Evolutionary conservation across 306 rosid genomes (phyloP).

Genomic region (Styphnolobium japonicum): DNA sequence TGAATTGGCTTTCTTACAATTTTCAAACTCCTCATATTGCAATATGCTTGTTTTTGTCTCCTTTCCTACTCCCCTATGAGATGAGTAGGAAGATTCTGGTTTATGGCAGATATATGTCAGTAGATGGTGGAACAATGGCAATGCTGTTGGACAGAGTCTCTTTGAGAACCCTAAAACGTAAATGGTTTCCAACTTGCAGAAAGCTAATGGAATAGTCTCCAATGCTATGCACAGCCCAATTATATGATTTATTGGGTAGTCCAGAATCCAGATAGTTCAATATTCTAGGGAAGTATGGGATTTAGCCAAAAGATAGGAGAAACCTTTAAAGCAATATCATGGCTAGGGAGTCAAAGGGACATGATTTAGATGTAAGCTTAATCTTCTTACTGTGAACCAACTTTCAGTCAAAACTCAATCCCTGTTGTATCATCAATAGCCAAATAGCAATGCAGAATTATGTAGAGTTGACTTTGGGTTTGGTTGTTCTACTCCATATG

Average conservation of each 20-base stretch:
- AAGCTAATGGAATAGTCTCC: neutral
- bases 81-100: constrained; percentile 1
- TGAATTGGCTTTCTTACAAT: constrained; percentile 13
- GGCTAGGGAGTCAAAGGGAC: neutral
- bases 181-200: constrained; percentile 9
- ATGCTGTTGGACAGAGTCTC: neutral
- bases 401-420: neutral
- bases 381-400: constrained; percentile 3
- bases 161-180: neutral
- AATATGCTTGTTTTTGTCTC: constrained; percentile 15
- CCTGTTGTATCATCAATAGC: neutral
- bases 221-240: neutral
- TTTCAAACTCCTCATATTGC: constrained; percentile 13
- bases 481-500: neutral
- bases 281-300: neutral
- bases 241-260: neutral
- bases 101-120: neutral
- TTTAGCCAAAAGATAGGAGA: neutral
- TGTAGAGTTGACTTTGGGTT: neutral
- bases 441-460: neutral
- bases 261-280: neutral
- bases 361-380: constrained; percentile 7
- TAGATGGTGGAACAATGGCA: neutral
- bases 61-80: neutral
- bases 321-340: neutral